A percentile compares a stretch with the other conserved stretches of the same genome.
phyloP scores from a whole-genome alignment of 305 asterid genomes.

The Andrographis paniculata region DNA sequence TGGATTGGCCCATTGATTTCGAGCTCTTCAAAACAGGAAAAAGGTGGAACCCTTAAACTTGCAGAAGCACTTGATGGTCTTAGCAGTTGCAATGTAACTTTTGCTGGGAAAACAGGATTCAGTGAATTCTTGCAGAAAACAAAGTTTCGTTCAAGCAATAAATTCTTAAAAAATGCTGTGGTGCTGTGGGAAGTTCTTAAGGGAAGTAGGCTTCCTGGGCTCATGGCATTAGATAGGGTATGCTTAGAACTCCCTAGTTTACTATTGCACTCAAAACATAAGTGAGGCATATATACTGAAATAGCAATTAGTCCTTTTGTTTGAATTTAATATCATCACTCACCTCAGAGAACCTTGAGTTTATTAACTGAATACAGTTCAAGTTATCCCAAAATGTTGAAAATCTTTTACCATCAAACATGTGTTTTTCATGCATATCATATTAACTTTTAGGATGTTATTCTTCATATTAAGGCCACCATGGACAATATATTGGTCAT shows the following conservation, averaged over 20 bases:
- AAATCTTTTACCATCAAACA: no score
- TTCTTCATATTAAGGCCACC: no score
- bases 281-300: neutral
- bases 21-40: slow-evolving; percentile 31
- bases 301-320: no score
- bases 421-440: no score
- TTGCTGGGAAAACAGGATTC: slow-evolving; percentile 56
- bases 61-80: slow-evolving; percentile 42
- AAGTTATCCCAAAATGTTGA: no score
- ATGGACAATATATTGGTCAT: no score
- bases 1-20: slow-evolving; percentile 77
- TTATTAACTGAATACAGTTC: no score
- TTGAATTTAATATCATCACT: no score
- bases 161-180: slow-evolving; percentile 45
- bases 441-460: no score
- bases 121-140: slow-evolving; percentile 27
- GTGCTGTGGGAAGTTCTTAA: slow-evolving; percentile 82
- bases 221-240: slow-evolving; percentile 87
- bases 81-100: slow-evolving; percentile 37
- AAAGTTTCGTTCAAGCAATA: slow-evolving; percentile 23
- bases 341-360: no score
- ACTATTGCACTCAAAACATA: neutral
- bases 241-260: slow-evolving; percentile 8
- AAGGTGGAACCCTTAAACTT: slow-evolving; percentile 45
- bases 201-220: slow-evolving; percentile 88